Evolutionary conservation across 2,329 filamentous ascomycete genomes (phyloP).

Genomic region (Verticillium longisporum): DNA sequence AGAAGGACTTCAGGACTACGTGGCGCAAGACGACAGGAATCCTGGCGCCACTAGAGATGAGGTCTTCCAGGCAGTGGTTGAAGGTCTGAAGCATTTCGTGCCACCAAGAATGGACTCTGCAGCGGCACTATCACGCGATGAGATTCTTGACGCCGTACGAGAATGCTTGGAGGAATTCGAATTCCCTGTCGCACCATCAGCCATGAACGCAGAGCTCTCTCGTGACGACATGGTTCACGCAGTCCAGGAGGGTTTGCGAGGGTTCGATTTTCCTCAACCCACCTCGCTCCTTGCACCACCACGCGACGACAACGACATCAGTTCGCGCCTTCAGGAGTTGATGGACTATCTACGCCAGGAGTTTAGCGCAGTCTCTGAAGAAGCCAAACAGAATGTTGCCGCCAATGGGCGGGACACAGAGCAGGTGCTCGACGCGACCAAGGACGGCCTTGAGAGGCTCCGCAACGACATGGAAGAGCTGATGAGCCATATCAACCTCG

Average conservation of each 20-base stretch:
- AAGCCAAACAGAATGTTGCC: conserved; percentile 70
- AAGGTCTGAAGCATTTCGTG: conserved; percentile 74
- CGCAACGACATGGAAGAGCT: conserved; percentile 75
- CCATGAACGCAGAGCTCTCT: conserved; percentile 46
- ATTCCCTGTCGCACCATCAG: conserved; percentile 56
- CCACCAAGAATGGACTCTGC: conserved; percentile 67
- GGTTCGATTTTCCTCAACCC: conserved; percentile 37
- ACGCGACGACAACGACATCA: conserved; percentile 40
- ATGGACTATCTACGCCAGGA: conserved; percentile 52
- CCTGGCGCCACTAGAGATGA: conserved; percentile 71
- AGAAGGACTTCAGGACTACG: conserved; percentile 76
- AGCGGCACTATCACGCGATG: conserved; percentile 66
- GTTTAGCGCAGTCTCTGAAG: conserved; percentile 53
- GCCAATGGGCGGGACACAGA: conserved; percentile 78
- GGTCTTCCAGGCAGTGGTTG: conserved; percentile 77
- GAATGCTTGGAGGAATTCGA: conserved; percentile 85
- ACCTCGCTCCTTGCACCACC: conserved; percentile 32
- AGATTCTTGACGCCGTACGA: conserved; percentile 75
- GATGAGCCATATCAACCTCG: conserved; percentile 57
- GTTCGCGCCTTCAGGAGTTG: conserved; percentile 57
- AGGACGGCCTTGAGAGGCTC: conserved; percentile 78
- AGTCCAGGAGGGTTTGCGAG: conserved; percentile 52
- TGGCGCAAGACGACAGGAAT: conserved; percentile 42
- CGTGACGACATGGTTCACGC: conserved; percentile 58
- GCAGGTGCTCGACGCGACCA: conserved; percentile 80